Evolutionary conservation across 441 rosid species (phyloP), one percentile per base, ranked within the genome.

Genomic region (Isatis lusitanica): DNA sequence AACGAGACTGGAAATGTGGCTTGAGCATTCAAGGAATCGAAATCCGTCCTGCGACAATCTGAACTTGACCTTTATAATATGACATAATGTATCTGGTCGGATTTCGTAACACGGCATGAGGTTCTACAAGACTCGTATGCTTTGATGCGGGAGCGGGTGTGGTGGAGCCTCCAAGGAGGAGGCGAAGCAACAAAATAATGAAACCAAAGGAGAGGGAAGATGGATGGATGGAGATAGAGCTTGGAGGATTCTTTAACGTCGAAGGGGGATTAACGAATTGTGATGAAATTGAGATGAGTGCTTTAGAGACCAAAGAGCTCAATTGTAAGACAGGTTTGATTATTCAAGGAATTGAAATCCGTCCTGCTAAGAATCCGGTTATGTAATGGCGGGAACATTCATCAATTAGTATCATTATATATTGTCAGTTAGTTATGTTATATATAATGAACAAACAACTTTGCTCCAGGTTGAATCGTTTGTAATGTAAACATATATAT

Each of bases 21-120:
- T 76, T 82, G 51, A 28, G 81, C 66, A 30, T 84, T 6, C 80
- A 77, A 66, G 90, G 85, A 57, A 79, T 86, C 16, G 90, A 79
- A 24, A 57, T 86, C 10, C 68, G 85, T 43, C 86, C 86, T 43
- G 2, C 44, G 10, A 30, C 21, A 55, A 3, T 40, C 33, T 15
- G 5, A 35, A 16, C n/a, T 7, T 13, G 18, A n/a, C n/a, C n/a
- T n/a, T n/a, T n/a, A n/a, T n/a, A n/a, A n/a, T n/a, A n/a, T n/a
- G n/a, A n/a, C n/a, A n/a, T n/a, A n/a, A n/a, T n/a, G n/a, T n/a
- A n/a, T n/a, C n/a, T n/a, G n/a, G n/a, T n/a, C n/a, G n/a, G n/a
- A n/a, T n/a, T n/a, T n/a, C n/a, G n/a, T n/a, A n/a, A n/a, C n/a
- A n/a, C n/a, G n/a, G n/a, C n/a, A n/a, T n/a, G n/a, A n/a, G n/a